A percentile compares a stretch with the other conserved stretches of the same genome.
phyloP scores from a whole-genome alignment of 306 rosid species.

The Trifolium repens region DNA sequence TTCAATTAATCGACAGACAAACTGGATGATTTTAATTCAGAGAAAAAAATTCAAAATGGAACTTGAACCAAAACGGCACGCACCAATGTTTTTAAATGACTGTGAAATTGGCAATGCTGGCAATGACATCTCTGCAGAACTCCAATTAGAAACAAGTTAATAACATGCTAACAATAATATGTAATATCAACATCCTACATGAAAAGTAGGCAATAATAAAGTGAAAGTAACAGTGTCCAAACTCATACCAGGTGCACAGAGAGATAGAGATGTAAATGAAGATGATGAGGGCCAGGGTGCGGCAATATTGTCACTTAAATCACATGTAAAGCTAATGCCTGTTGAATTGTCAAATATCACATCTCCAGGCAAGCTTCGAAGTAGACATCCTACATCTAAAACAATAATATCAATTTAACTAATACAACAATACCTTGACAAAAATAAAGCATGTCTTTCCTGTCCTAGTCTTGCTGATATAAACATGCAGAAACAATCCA shows the following conservation, averaged over 20 bases:
- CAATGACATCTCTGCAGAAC: constrained; percentile 92
- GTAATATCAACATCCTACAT: constrained; percentile 26
- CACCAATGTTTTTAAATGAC: constrained; percentile 81
- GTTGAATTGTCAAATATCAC: constrained; percentile 81
- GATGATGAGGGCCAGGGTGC: constrained; percentile 99
- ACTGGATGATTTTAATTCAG: neutral
- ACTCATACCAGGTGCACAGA: constrained; percentile 93
- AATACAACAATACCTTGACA: constrained; percentile 16
- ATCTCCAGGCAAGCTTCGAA: constrained; percentile 89
- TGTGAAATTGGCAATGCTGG: constrained; percentile 91
- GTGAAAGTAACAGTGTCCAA: constrained; percentile 4
- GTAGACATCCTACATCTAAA: constrained; percentile 79
- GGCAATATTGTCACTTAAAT: constrained; percentile 86
- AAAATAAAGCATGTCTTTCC: constrained; percentile 4
- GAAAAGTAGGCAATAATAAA: constrained; percentile 11
- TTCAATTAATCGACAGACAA: neutral
- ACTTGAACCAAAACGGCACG: constrained; percentile 43
- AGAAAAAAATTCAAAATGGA: constrained; percentile 2
- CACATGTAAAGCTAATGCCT: constrained; percentile 90
- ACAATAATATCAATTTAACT: constrained; percentile 14
- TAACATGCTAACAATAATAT: constrained; percentile 18
- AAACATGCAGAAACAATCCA: constrained; percentile 10
- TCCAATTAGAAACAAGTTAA: constrained; percentile 25
- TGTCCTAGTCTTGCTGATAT: neutral
- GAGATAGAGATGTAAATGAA: constrained; percentile 76